These are phyloP conservation scores for Angomonas desouzai DNA, from an alignment of 208 protist genomes.

Conservation along the genomic window DNA sequence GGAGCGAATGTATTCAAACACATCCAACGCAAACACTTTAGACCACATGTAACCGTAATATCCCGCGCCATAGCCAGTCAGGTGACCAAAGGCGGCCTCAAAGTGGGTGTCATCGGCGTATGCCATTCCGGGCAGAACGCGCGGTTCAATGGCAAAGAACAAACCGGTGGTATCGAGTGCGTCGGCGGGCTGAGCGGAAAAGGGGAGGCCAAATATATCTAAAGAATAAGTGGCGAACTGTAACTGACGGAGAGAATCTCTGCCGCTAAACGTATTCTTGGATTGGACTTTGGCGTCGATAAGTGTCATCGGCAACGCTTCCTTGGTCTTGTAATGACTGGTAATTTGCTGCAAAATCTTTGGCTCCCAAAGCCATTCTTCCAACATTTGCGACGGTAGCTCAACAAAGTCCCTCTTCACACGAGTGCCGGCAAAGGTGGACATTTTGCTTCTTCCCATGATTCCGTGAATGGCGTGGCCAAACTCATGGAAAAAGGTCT, in stretches of 20 bases:
- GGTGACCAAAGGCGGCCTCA: slow-evolving; percentile 74
- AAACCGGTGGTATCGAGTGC: slow-evolving; percentile 55
- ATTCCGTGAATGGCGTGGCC: slow-evolving; percentile 84
- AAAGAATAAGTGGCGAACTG: slow-evolving; percentile 81
- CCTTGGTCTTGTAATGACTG: slow-evolving; percentile 77
- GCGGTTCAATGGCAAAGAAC: slow-evolving; percentile 46
- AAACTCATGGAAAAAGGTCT: slow-evolving; percentile 91
- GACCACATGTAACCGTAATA: slow-evolving; percentile 90
- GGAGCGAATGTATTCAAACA: slow-evolving; percentile 73
- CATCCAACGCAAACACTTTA: slow-evolving; percentile 82
- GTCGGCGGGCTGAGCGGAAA: slow-evolving; percentile 40
- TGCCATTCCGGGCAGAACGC: slow-evolving; percentile 57
- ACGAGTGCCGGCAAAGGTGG: slow-evolving; percentile 62
- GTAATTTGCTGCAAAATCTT: slow-evolving; percentile 76
- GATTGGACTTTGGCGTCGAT: slow-evolving; percentile 77
- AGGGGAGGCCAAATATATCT: slow-evolving; percentile 60
- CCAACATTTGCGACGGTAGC: slow-evolving; percentile 86
- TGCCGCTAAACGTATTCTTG: slow-evolving; percentile 69
- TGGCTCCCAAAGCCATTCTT: slow-evolving; percentile 89
- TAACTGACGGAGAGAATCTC: slow-evolving; percentile 67
- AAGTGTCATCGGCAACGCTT: slow-evolving; percentile 54
- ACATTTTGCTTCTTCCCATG: slow-evolving; percentile 74
- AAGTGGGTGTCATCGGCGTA: slow-evolving; percentile 63
- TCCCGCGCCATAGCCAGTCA: slow-evolving; percentile 72
- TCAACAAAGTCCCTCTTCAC: slow-evolving; percentile 90